Base-by-base conservation (phyloP, 129 eudicot genomes). In the Calendula officinalis region DNA sequence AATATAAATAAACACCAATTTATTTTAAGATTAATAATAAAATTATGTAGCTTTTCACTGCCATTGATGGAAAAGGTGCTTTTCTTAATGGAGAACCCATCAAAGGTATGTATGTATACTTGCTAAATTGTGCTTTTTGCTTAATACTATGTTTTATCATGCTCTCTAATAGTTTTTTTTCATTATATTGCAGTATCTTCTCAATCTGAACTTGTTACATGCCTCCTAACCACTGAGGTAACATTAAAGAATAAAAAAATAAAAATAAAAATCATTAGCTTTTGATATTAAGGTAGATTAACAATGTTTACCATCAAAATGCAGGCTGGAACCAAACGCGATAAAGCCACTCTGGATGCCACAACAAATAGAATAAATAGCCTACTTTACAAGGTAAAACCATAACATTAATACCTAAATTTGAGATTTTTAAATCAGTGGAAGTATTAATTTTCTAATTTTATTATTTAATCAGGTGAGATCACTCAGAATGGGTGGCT, bases 201-300 rank as follows among this genome's bases (percentile, higher is more conserved):
- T 45, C 84, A 94, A 59, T 78, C 83, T 56, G 97, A 94, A 83
- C 92, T 94, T 47, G 83, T 94, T 72, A 83, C 80, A 66, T 83
- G 86, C 73, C 95, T 94, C 37, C 97, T 94, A 75, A 78, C 77
- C 51, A 86, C 97, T 4, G 99, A 94, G 99, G 99, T 94, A 74
- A 46, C 46, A 13, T 64, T 41, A n/a, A n/a, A n/a, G n/a, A n/a
- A n/a, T n/a, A n/a, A n/a, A n/a, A n/a, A n/a, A n/a, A n/a, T n/a
- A n/a, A n/a, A n/a, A n/a, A n/a, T 22, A 22, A 22, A 22, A 22
- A 14, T 38, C 43, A 3, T 56, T 35, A 15, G 40, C 30, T 41
- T 62, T 5, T 37, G 37, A 22, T 42, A 9, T 35, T 33, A 62
- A 53, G 35, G 66, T 38, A 46, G 65, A 47, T 12, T 36, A 4